Conservation (phyloP, 106 monocot genomes). For the Iris macrosiphon region DNA sequence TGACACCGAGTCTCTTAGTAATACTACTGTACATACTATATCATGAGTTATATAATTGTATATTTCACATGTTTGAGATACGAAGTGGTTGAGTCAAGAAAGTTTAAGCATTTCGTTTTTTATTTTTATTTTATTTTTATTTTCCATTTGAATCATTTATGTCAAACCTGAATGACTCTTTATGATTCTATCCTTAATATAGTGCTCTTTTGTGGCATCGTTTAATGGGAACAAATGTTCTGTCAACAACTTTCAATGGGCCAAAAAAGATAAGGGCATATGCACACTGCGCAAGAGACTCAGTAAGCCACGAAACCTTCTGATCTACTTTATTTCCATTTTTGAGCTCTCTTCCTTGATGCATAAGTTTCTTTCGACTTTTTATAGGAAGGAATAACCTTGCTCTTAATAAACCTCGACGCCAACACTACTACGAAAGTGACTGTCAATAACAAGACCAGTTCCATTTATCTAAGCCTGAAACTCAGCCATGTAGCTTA, state of each 20-base stretch:
- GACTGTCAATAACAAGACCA: conserved; percentile 2
- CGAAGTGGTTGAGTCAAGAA: too few species aligned
- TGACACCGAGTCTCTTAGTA: too few species aligned
- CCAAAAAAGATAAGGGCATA: conserved; percentile 54
- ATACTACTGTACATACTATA: too few species aligned
- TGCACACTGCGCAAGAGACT: conserved; percentile 65
- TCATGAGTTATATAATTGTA: too few species aligned
- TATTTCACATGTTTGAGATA: too few species aligned
- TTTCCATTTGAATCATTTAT: too few species aligned
- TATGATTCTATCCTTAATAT: too few species aligned
- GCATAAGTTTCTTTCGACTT: not conserved
- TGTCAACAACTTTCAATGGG: conserved; percentile 49
- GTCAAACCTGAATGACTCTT: too few species aligned
- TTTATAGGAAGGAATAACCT: conserved; percentile 60
- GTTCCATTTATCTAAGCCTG: not conserved
- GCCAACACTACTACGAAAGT: conserved; percentile 45
- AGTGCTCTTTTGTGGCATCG: conserved; percentile 88
- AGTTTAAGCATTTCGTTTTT: too few species aligned
- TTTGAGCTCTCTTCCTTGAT: not conserved
- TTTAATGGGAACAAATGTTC: conserved; percentile 60
- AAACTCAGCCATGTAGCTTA: conserved; percentile 9
- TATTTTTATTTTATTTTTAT: too few species aligned
- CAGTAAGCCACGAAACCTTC: conserved; percentile 29
- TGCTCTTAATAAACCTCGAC: conserved; percentile 72
- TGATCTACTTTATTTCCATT: too few species aligned